phyloP scores from a whole-genome alignment of 257 asterid genomes.

The Ligustrum vulgare region DNA sequence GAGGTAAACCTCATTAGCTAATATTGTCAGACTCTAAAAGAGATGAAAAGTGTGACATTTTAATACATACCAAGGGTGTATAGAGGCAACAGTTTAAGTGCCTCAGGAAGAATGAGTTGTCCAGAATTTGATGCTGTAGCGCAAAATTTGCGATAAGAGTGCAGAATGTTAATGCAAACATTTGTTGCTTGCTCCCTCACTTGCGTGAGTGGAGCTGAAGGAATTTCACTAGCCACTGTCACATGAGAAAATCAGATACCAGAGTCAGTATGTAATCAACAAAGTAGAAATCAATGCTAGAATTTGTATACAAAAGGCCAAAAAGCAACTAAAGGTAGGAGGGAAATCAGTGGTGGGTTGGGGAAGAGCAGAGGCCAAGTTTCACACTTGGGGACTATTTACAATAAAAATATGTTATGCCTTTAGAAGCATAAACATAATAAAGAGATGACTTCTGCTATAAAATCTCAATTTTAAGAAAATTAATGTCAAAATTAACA shows the following conservation, averaged over 20 bases:
- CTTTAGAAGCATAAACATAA: not conserved
- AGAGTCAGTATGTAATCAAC: slow-evolving; percentile 18
- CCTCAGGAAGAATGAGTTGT: slow-evolving; percentile 97
- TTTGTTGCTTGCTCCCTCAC: slow-evolving; percentile 89
- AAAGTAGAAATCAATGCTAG: not conserved
- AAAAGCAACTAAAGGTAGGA: not conserved
- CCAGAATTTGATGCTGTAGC: slow-evolving; percentile 94
- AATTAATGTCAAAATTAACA: not conserved
- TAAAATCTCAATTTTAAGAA: not conserved
- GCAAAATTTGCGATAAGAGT: slow-evolving; percentile 91
- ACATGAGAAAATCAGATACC: slow-evolving; percentile 26
- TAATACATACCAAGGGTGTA: slow-evolving; percentile 78
- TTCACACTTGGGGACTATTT: not conserved
- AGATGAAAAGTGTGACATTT: not conserved
- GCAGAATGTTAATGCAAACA: slow-evolving; percentile 83
- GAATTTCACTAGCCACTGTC: slow-evolving; percentile 87
- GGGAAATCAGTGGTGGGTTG: not conserved
- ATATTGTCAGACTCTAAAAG: not conserved
- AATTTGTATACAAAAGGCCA: not conserved
- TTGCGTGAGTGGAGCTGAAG: slow-evolving; percentile 73
- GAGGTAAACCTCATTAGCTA: not conserved
- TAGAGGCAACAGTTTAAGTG: slow-evolving; percentile 90
- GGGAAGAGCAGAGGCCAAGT: not conserved
- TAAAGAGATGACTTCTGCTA: not conserved
- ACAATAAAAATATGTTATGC: not conserved